These are phyloP conservation scores for Wickerhamomyces queroliae DNA, from an alignment of 805 yeast genomes.

Conservation along the genomic window DNA sequence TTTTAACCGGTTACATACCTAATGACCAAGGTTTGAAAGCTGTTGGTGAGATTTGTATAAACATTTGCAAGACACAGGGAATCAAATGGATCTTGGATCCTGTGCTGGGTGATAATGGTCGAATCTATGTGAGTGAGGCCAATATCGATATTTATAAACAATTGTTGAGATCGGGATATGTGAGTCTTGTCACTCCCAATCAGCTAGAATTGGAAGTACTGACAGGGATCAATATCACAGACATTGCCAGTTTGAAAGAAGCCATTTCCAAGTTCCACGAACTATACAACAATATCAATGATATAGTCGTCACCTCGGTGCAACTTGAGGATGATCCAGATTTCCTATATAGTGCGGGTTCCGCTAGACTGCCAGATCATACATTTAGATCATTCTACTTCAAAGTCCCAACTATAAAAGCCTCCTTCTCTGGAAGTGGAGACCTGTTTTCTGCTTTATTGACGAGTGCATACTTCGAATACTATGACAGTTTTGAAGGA, in stretches of 20 bases:
- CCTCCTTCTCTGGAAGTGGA: conserved; percentile 69
- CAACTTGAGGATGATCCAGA: conserved; percentile 20
- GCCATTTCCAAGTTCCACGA: conserved; percentile 38
- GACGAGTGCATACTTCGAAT: conserved; percentile 40
- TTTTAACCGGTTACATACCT: conserved; percentile 80
- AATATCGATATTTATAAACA: conserved; percentile 47
- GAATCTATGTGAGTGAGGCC: conserved; percentile 60
- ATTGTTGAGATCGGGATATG: conserved; percentile 36
- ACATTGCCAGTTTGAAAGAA: conserved; percentile 28
- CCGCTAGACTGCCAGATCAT: conserved; percentile 6
- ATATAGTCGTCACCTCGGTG: conserved; percentile 58
- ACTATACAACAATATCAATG: conserved; percentile 37
- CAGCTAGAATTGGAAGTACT: conserved; percentile 68
- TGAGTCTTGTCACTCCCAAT: conserved; percentile 61
- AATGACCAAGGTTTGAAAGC: conserved; percentile 46
- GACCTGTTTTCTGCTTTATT: conserved; percentile 64
- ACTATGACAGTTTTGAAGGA: conserved; percentile 7
- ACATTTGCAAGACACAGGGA: conserved; percentile 22
- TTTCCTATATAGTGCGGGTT: conserved; percentile 36
- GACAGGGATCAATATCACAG: conserved; percentile 38
- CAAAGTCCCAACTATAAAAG: conserved; percentile 44
- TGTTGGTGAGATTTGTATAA: conserved; percentile 36
- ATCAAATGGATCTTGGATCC: conserved; percentile 77
- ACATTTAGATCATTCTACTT: conserved; percentile 21
- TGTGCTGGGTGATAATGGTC: conserved; percentile 87